A percentile compares a stretch with the other conserved stretches of the same genome.
phyloP scores from a whole-genome alignment of 495 filamentous ascomycete species.

The Penicilliopsis zonata region DNA sequence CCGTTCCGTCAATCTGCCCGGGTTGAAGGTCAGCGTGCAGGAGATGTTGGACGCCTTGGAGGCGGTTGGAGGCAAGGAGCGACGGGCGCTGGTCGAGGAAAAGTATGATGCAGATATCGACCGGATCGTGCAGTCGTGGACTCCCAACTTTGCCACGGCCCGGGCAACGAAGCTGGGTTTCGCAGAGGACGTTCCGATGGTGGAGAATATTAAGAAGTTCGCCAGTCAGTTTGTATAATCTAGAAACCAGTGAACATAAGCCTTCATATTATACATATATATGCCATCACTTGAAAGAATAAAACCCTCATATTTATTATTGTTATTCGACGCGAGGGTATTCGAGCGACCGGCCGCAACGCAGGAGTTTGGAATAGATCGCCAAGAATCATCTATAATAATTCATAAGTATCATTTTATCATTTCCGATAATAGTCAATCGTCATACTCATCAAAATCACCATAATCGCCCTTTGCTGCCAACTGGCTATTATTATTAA shows the following conservation, averaged over 20 bases:
- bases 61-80: constrained; percentile 57
- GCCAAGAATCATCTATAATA: too few relatives aligned
- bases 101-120: constrained; percentile 53
- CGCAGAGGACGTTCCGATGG: constrained; percentile 42
- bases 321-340: too few relatives aligned
- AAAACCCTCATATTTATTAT: too few relatives aligned
- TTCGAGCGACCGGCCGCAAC: too few relatives aligned
- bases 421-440: too few relatives aligned
- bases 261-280: too few relatives aligned
- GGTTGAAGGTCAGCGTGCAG: constrained; percentile 56
- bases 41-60: constrained; percentile 66
- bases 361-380: too few relatives aligned
- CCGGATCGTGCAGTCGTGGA: constrained; percentile 65
- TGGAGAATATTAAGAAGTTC: constrained; percentile 45
- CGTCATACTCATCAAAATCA: too few relatives aligned
- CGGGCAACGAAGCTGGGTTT: constrained; percentile 49
- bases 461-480: too few relatives aligned
- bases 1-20: constrained; percentile 61
- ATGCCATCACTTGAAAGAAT: too few relatives aligned
- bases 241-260: not conserved
- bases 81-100: constrained; percentile 50
- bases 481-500: too few relatives aligned
- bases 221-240: constrained; percentile 18
- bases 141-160: constrained; percentile 50
- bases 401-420: too few relatives aligned